Conservation (phyloP, 1,139 yeast species). For the Kurtzmaniella natalensis region DNA sequence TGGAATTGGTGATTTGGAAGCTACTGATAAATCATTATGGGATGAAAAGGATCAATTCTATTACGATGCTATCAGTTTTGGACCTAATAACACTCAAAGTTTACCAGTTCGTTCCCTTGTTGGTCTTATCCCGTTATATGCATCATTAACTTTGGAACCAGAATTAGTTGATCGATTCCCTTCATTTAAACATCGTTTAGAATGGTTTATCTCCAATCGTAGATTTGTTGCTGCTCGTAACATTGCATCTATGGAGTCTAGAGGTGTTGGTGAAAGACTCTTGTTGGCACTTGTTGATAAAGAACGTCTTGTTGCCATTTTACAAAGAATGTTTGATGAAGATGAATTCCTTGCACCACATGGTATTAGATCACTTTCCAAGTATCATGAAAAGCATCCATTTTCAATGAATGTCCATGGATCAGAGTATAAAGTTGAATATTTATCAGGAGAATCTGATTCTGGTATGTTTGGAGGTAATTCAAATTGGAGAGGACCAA, state of each 20-base stretch:
- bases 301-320: conserved; percentile 73
- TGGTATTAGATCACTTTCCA: conserved; percentile 88
- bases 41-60: conserved; percentile 86
- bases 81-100: conserved; percentile 58
- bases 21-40: conserved; percentile 73
- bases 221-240: conserved; percentile 76
- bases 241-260: conserved; percentile 79
- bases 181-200: conserved; percentile 76
- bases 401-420: conserved; percentile 86
- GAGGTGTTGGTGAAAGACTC: conserved; percentile 86
- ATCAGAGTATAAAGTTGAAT: conserved; percentile 65
- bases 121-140: conserved; percentile 90
- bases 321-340: conserved; percentile 83
- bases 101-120: conserved; percentile 88
- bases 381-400: conserved; percentile 83
- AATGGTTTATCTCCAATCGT: conserved; percentile 81
- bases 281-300: conserved; percentile 78
- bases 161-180: conserved; percentile 77
- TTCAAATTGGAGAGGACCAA: conserved; percentile 98
- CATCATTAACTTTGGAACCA: conserved; percentile 86
- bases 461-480: conserved; percentile 97
- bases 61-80: conserved; percentile 90
- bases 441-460: conserved; percentile 90
- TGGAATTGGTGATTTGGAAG: conserved; percentile 36
- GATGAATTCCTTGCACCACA: conserved; percentile 81